Conservation (phyloP, 2,329 filamentous ascomycete genomes). For the Xylariales sp. region DNA sequence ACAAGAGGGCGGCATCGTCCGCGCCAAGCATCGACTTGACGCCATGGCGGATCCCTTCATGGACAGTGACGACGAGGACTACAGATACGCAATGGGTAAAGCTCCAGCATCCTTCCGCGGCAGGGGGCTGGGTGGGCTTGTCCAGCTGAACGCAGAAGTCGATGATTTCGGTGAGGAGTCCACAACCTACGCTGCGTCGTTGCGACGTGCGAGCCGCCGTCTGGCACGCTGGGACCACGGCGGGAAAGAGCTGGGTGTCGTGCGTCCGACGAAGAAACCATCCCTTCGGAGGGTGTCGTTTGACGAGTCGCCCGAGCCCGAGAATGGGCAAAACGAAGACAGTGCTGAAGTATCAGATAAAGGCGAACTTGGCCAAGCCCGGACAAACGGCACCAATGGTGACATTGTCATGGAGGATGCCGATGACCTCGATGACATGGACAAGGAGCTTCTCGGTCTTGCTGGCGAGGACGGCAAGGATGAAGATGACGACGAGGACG, state of each 20-base stretch:
- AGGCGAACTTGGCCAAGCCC: too few species aligned
- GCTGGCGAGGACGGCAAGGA: slow-evolving; percentile 39
- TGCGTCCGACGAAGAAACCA: slow-evolving; percentile 41
- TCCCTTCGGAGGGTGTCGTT: slow-evolving; percentile 16
- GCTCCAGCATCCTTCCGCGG: slow-evolving; percentile 44
- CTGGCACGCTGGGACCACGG: slow-evolving; percentile 65
- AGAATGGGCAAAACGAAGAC: slow-evolving; percentile 22
- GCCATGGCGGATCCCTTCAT: slow-evolving; percentile 50
- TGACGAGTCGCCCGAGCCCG: slow-evolving; percentile 23
- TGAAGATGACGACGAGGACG: slow-evolving; percentile 39
- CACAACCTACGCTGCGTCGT: slow-evolving; percentile 58
- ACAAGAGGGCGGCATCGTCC: slow-evolving; percentile 61
- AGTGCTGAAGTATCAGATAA: too few species aligned
- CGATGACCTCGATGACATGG: slow-evolving; percentile 51
- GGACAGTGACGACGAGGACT: slow-evolving; percentile 59
- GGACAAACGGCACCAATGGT: slow-evolving; percentile 34
- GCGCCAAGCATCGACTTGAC: slow-evolving; percentile 61
- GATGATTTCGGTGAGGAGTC: slow-evolving; percentile 77
- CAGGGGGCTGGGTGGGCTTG: slow-evolving; percentile 59
- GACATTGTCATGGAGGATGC: slow-evolving; percentile 41
- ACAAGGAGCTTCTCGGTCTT: slow-evolving; percentile 45
- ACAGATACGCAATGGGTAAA: slow-evolving; percentile 25
- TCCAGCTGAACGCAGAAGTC: slow-evolving; percentile 54
- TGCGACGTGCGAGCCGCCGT: slow-evolving; percentile 59
- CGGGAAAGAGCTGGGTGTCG: slow-evolving; percentile 40